phyloP scores from a whole-genome alignment of 345 rosid genomes.

The Aurinia saxatilis region DNA sequence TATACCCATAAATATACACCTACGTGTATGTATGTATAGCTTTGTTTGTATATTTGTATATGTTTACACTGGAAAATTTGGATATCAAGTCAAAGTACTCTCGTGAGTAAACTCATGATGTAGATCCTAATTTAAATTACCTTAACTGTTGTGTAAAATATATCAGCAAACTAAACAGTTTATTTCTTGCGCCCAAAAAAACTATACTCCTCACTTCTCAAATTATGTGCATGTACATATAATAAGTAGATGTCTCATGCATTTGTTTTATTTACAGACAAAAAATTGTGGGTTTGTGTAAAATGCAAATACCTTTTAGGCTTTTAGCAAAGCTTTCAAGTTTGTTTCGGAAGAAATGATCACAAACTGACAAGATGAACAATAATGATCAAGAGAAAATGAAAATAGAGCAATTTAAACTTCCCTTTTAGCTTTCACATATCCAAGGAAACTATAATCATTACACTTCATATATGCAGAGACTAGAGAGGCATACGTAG shows the following conservation, averaged over 20 bases:
- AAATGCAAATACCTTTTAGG: background rate
- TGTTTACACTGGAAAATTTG: background rate
- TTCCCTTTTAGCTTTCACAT: background rate
- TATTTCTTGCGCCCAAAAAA: too few species aligned
- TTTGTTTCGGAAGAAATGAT: slow-evolving; percentile 31
- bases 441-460: slow-evolving; percentile 14
- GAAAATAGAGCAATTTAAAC: slow-evolving; percentile 19
- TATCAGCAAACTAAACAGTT: background rate
- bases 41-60: slow-evolving; percentile 15
- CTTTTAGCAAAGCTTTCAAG: slow-evolving; percentile 3
- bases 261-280: background rate
- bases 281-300: background rate
- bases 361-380: slow-evolving; percentile 41
- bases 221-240: background rate
- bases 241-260: background rate
- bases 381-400: slow-evolving; percentile 28
- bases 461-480: background rate
- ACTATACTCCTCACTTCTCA: too few species aligned
- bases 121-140: background rate
- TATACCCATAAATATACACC: slow-evolving; percentile 3
- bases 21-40: background rate
- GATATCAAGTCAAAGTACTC: background rate
- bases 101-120: background rate
- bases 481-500: slow-evolving; percentile 4
- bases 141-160: background rate